Base-by-base conservation (phyloP, 306 rosid species). In the Dalbergia oliveri region DNA sequence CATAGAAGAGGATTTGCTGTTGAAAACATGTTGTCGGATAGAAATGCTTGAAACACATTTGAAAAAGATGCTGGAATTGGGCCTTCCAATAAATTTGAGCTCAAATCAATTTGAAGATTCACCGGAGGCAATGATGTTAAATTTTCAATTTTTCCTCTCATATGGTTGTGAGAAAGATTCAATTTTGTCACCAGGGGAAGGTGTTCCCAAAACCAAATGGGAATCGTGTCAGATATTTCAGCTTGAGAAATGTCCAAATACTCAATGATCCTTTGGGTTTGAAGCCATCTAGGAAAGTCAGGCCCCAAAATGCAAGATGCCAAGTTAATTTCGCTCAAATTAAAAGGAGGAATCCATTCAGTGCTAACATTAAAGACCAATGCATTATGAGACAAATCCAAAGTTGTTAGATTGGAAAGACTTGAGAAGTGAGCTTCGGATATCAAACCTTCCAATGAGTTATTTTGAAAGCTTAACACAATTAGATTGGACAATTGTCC, bases 251-350 rank as follows among this genome's bases (percentile, higher is more conserved):
- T 23, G 13, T 49, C n/a, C 49, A 78, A 13, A 0, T 3, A 1
- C 0, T 7, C 9, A 10, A 51, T 51, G 7, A 13, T 0, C 1
- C 6, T 6, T 14, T 51, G 58, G 58, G 58, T 51, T 5, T 15
- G 58, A 51, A 51, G 58, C 58, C 58, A 51, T 51, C 58, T 51
- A 1, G 85, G 81, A 39, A 76, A 69, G 0, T 0, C 3, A 4
- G 85, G 60, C 5, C 81, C 73, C 59, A 76, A 50, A 35, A 21
- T 82, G 57, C 63, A 76, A 1, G 73, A 82, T 0, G 15, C 5
- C 45, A 82, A 39, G 0, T 0, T 56, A 4, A 1, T 8, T 53
- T 8, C 3, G 14, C 0, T 4, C 14, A 51, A 14, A 51, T 51
- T 6, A 18, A 51, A 51, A 4, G 58, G 58, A 6, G 58, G 18